Conservation (phyloP, 164 flowering plant genomes). For the Aristolochia fimbriata region DNA sequence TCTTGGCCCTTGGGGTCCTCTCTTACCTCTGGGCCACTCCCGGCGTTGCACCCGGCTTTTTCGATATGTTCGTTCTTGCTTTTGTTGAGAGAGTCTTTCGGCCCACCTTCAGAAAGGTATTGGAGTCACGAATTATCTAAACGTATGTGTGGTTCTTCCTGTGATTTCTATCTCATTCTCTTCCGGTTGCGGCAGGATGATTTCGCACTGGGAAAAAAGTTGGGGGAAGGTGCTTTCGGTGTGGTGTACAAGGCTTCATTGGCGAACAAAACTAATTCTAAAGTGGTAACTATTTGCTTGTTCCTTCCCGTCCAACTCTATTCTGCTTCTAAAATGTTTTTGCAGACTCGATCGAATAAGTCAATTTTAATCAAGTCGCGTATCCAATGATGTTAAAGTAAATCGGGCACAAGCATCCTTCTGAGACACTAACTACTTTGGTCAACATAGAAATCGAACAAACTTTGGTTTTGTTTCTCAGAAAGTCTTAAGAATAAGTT, state of each 20-base stretch:
- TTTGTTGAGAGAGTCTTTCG: constrained; percentile 79
- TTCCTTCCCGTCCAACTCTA: background rate
- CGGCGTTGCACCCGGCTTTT: constrained; percentile 99
- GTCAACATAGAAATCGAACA: no score
- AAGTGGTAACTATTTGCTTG: background rate
- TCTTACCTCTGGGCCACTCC: constrained; percentile 99
- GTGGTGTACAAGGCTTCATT: constrained; percentile 67
- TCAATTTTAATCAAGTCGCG: no score
- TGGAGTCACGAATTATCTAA: background rate
- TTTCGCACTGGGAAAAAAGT: constrained; percentile 80
- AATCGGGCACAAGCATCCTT: no score
- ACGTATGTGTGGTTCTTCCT: background rate
- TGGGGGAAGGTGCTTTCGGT: constrained; percentile 97
- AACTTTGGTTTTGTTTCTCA: no score
- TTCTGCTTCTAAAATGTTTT: no score
- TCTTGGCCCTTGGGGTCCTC: constrained; percentile 64
- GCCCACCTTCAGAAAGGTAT: constrained; percentile 78
- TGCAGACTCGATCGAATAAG: no score
- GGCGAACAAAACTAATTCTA: constrained; percentile 28
- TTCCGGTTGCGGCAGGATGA: constrained; percentile 54
- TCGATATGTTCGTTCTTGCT: constrained; percentile 97
- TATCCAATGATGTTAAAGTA: no score
- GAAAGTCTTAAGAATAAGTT: no score
- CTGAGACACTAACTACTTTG: no score
- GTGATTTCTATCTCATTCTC: background rate